phyloP scores from a whole-genome alignment of 352 stramenopile genomes.

The Elongisporangium undulatum region DNA sequence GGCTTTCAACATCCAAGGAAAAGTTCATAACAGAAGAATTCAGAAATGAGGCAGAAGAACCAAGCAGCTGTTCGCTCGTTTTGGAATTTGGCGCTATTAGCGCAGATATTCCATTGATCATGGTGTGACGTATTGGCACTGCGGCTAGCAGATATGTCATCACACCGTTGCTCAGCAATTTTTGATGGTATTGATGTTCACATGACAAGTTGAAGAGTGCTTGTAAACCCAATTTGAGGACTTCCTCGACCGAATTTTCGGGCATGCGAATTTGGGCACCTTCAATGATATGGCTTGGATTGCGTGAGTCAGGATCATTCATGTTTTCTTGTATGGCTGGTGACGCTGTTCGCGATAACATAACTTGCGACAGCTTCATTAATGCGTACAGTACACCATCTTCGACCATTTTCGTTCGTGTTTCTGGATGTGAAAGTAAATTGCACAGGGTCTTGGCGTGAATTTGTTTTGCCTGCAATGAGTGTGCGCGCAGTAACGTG shows the following conservation, averaged over 20 bases:
- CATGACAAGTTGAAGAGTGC: constrained; percentile 79
- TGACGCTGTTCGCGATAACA: constrained; percentile 16
- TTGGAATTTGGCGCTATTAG: neutral
- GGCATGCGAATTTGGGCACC: neutral
- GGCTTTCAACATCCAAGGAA: constrained; percentile 34
- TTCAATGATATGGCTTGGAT: neutral
- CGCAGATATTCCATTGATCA: neutral
- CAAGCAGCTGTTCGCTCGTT: neutral
- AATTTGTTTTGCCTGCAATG: constrained; percentile 75
- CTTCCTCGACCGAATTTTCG: constrained; percentile 34
- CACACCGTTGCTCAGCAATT: constrained; percentile 66
- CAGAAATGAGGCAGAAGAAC: neutral
- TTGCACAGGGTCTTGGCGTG: constrained; percentile 81
- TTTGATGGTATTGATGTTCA: constrained; percentile 57
- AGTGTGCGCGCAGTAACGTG: constrained; percentile 69
- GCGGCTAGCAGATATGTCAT: constrained; percentile 61
- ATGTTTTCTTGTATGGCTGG: constrained; percentile 2
- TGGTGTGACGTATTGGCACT: constrained; percentile 7
- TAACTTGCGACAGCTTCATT: constrained; percentile 75
- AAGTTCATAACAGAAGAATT: neutral
- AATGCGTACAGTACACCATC: constrained; percentile 77
- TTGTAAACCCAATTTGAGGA: constrained; percentile 65
- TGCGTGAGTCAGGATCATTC: constrained; percentile 1
- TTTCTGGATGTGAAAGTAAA: constrained; percentile 50
- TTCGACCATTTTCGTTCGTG: constrained; percentile 55